phyloP scores from a whole-genome alignment of 2,329 filamentous ascomycete genomes.

The Pseudocercospora eumusae region DNA sequence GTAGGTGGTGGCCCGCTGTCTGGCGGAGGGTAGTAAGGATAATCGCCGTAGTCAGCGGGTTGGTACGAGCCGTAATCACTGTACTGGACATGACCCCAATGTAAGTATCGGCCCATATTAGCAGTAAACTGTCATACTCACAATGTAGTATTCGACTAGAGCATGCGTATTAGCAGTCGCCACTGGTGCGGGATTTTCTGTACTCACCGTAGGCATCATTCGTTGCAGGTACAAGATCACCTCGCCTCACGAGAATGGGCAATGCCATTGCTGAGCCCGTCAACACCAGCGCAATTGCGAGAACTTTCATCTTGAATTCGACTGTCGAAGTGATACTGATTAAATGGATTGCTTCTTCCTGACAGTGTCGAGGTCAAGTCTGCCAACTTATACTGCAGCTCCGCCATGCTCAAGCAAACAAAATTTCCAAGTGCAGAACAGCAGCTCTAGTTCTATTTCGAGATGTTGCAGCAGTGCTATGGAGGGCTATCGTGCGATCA shows the following conservation, averaged over 20 bases:
- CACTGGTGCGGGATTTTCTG: neutral
- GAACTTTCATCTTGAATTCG: neutral
- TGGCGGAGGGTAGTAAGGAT: neutral
- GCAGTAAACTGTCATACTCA: neutral
- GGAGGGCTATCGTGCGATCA: neutral
- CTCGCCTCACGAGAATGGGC: neutral
- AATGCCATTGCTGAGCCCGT: neutral
- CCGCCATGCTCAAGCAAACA: neutral
- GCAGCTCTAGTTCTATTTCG: neutral
- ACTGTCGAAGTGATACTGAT: no score
- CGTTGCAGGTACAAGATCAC: neutral
- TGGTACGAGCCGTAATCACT: neutral
- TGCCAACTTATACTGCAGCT: neutral
- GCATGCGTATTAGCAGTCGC: neutral
- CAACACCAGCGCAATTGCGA: neutral
- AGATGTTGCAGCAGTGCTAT: neutral
- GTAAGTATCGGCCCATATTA: neutral
- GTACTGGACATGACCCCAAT: neutral
- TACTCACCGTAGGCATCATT: constrained; percentile 3
- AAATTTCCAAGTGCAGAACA: neutral
- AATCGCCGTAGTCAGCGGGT: neutral
- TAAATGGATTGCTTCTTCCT: neutral
- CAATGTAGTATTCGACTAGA: constrained; percentile 2
- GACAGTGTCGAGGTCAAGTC: neutral
- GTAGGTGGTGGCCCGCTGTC: neutral